A percentile compares a stretch with the other conserved stretches of the same genome.
Conservation (phyloP, 352 stramenopile genomes). For the Phytophthora chlamydospora region DNA sequence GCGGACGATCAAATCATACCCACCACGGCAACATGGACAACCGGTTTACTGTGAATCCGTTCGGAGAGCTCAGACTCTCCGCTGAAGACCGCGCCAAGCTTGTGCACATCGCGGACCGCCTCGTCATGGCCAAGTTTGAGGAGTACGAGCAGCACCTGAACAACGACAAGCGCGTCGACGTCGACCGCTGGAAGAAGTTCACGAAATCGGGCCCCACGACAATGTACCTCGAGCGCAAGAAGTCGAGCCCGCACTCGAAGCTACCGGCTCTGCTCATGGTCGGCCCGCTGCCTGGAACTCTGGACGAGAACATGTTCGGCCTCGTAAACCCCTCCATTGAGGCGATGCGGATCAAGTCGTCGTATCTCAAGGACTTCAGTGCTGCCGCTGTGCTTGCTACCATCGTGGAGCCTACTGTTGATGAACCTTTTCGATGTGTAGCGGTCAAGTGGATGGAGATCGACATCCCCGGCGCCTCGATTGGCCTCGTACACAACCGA, state of each 20-base stretch:
- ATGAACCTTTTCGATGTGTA: slow-evolving; percentile 46
- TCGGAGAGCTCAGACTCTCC: not conserved
- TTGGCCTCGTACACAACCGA: slow-evolving; percentile 26
- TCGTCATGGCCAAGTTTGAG: slow-evolving; percentile 11
- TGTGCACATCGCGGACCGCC: not conserved
- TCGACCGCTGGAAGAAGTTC: slow-evolving; percentile 29
- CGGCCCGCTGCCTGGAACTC: slow-evolving; percentile 27
- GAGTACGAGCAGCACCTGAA: slow-evolving; percentile 19
- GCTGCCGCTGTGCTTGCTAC: slow-evolving; percentile 48
- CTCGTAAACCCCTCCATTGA: slow-evolving; percentile 35
- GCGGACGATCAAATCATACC: no score
- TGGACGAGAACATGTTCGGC: slow-evolving; percentile 52
- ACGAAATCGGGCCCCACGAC: slow-evolving; percentile 3
- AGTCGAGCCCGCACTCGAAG: slow-evolving; percentile 14
- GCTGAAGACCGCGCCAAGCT: slow-evolving; percentile 1
- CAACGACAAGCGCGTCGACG: slow-evolving; percentile 7
- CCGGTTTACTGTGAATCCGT: slow-evolving; percentile 16
- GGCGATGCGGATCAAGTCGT: slow-evolving; percentile 27
- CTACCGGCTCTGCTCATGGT: slow-evolving; percentile 29
- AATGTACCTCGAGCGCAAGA: slow-evolving; percentile 20
- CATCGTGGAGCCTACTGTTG: slow-evolving; percentile 41
- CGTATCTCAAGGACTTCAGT: slow-evolving; percentile 26
- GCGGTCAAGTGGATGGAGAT: slow-evolving; percentile 46
- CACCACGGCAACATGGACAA: not conserved
- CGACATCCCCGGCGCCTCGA: slow-evolving; percentile 7